Evolutionary conservation across 345 rosid species (phyloP).

Genomic region (Eucalyptus coolabah): DNA sequence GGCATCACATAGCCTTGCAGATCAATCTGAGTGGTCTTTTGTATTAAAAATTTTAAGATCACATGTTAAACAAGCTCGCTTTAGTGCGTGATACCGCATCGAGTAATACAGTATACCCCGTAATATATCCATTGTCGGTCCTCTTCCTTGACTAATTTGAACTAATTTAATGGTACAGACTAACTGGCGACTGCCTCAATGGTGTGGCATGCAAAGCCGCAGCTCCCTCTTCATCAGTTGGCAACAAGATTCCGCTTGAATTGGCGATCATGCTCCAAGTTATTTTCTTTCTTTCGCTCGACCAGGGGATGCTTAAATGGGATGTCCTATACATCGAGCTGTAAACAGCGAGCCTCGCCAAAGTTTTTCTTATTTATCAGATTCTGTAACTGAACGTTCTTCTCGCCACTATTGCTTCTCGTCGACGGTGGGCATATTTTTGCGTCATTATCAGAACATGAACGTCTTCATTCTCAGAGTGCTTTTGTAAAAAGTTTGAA

Average conservation of each 20-base stretch:
- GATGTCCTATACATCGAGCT: background rate
- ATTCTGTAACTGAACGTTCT: background rate
- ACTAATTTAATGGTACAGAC: background rate
- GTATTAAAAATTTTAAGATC: background rate
- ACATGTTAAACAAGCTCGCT: background rate
- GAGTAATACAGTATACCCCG: fast-evolving
- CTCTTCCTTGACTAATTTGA: background rate
- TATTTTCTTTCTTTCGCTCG: background rate
- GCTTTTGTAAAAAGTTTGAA: background rate
- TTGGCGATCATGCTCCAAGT: background rate
- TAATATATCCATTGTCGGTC: fast-evolving
- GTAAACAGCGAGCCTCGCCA: background rate
- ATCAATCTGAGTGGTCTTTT: background rate
- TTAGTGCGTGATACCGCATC: background rate
- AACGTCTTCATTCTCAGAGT: background rate
- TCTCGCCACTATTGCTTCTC: fast-evolving
- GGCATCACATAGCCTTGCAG: background rate
- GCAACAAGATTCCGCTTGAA: background rate
- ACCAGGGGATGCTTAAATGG: background rate
- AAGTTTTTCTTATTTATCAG: background rate
- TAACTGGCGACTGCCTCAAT: background rate
- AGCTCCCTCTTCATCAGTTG: background rate
- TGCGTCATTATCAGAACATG: background rate
- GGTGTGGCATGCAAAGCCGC: background rate
- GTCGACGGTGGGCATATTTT: fast-evolving